Percentiles rank a stretch among this genome's conserved stretches.
Evolutionary conservation across 139 green algal genomes (phyloP).

Genomic region (Pseudopediastrum boryanum): DNA sequence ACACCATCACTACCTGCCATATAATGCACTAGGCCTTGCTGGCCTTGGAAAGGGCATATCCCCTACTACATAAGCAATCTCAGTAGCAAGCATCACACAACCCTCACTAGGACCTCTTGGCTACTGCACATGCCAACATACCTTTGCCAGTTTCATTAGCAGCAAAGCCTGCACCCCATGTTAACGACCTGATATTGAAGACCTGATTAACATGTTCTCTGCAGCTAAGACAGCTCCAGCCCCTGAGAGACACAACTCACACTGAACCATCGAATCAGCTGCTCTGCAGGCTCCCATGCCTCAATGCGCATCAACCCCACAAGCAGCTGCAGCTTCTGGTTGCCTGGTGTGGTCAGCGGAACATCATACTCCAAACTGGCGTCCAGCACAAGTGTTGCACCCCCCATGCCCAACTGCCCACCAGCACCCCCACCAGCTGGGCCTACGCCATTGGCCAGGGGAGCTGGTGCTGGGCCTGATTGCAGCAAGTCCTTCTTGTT

Average conservation of each 20-base stretch:
- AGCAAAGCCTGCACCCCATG: neutral
- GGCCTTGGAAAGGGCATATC: too few species aligned
- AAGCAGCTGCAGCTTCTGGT: conserved; percentile 64
- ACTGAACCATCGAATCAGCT: too few species aligned
- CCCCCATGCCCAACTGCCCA: neutral
- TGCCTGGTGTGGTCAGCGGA: conserved; percentile 31
- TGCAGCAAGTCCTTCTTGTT: conserved; percentile 65
- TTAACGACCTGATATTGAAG: neutral
- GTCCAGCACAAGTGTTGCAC: conserved; percentile 57
- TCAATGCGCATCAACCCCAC: conserved; percentile 56
- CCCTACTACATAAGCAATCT: too few species aligned
- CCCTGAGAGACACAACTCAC: too few species aligned
- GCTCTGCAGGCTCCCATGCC: conserved; percentile 17
- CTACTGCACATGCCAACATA: neutral
- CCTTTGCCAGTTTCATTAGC: neutral
- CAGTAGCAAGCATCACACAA: neutral
- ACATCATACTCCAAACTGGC: conserved; percentile 15
- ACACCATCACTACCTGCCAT: neutral
- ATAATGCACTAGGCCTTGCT: too few species aligned
- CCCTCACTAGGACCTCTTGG: neutral
- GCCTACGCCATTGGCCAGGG: neutral
- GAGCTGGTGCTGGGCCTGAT: neutral
- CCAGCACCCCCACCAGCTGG: neutral
- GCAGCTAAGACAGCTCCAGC: conserved; percentile 21
- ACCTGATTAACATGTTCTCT: conserved; percentile 36